Conservation (phyloP, 495 filamentous ascomycete genomes). For the Lasiosphaeria ovina region DNA sequence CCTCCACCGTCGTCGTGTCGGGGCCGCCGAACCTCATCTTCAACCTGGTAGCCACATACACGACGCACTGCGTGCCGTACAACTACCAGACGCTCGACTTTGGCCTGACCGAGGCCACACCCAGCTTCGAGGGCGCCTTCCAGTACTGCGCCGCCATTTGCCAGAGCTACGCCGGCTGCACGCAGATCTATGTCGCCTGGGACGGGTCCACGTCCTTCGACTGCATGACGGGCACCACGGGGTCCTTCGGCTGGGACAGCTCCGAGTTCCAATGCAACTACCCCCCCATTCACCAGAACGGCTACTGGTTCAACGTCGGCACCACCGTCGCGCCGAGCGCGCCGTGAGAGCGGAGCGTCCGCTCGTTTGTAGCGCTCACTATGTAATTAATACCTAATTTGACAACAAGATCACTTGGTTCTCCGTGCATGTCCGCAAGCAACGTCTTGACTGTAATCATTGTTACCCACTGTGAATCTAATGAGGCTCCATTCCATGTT, state of each 20-base stretch:
- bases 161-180: slow-evolving; percentile 3
- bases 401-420: too few relatives aligned
- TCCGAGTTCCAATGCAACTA: slow-evolving; percentile 6
- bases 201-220: neutral
- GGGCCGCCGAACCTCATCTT: neutral
- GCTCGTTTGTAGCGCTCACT: too few relatives aligned
- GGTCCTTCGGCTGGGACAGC: neutral
- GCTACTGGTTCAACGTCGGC: neutral
- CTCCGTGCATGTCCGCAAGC: too few relatives aligned
- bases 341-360: too few relatives aligned
- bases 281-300: neutral
- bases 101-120: neutral
- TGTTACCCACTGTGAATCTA: too few relatives aligned
- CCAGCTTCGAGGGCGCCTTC: slow-evolving; percentile 1
- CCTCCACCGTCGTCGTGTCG: neutral
- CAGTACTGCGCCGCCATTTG: slow-evolving; percentile 4
- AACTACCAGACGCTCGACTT: slow-evolving; percentile 7
- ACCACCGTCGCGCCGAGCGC: too few relatives aligned
- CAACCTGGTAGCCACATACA: neutral
- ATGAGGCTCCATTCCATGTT: too few relatives aligned
- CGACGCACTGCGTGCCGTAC: neutral
- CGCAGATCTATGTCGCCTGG: slow-evolving; percentile 2
- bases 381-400: too few relatives aligned
- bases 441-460: too few relatives aligned
- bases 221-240: neutral